Evolutionary conservation across 2,329 filamentous ascomycete genomes (phyloP).

Genomic region (Fusarium succisae): DNA sequence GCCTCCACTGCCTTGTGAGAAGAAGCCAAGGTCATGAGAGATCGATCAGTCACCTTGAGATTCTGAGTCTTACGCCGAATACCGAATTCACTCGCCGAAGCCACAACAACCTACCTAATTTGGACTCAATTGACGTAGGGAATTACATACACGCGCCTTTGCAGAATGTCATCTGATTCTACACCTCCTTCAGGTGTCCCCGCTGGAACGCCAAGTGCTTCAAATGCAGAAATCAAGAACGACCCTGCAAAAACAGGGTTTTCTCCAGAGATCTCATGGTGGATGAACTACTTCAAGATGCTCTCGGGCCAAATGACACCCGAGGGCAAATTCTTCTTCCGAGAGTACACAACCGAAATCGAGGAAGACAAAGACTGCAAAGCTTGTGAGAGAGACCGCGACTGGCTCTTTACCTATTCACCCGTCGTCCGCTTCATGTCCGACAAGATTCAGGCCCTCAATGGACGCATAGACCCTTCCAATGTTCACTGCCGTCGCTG

Average conservation of each 20-base stretch:
- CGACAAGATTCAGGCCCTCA: constrained; percentile 81
- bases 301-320: constrained; percentile 76
- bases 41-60: constrained; percentile 14
- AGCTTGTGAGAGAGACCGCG: constrained; percentile 81
- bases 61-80: constrained; percentile 1
- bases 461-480: constrained; percentile 74
- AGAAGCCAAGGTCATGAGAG: constrained; percentile 17
- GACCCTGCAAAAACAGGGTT: constrained; percentile 70
- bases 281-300: constrained; percentile 88
- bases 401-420: constrained; percentile 85
- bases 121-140: background rate
- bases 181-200: constrained; percentile 21
- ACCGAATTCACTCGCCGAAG: constrained; percentile 1
- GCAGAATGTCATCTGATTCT: constrained; percentile 35
- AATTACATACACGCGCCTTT: background rate
- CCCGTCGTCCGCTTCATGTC: constrained; percentile 88
- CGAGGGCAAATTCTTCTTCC: constrained; percentile 78
- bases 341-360: constrained; percentile 76
- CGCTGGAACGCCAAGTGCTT: constrained; percentile 26
- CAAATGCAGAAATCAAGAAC: constrained; percentile 57
- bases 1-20: constrained; percentile 11
- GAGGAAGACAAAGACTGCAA: constrained; percentile 83
- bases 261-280: constrained; percentile 69
- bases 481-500: constrained; percentile 90
- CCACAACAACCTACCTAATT: background rate